These are phyloP conservation scores for Ceriops decandra DNA, from an alignment of 345 rosid genomes.

Conservation along the genomic window DNA sequence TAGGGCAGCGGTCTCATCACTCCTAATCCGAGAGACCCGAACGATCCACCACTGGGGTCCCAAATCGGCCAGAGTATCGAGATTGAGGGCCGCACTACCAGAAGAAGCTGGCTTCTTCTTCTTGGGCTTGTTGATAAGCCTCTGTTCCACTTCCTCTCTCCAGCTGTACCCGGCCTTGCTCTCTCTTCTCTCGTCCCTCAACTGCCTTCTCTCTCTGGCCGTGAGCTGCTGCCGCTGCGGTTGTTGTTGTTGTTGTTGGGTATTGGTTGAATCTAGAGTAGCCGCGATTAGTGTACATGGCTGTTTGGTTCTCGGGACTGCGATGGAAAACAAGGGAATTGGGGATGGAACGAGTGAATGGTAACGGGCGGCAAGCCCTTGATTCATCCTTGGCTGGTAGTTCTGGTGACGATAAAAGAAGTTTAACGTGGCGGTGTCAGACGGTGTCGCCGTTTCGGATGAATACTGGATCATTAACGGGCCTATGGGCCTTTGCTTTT, in stretches of 20 bases:
- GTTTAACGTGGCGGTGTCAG: not conserved
- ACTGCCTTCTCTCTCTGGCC: constrained; percentile 81
- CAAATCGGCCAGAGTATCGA: constrained; percentile 55
- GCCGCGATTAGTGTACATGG: constrained; percentile 28
- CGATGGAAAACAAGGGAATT: constrained; percentile 28
- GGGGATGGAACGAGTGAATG: constrained; percentile 16
- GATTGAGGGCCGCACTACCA: constrained; percentile 62
- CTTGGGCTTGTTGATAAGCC: constrained; percentile 68
- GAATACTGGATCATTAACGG: not conserved
- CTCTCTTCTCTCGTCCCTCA: constrained; percentile 73
- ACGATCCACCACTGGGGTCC: constrained; percentile 91
- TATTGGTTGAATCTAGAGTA: constrained; percentile 35
- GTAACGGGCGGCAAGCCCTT: constrained; percentile 47
- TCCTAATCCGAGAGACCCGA: constrained; percentile 53
- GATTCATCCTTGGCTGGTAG: constrained; percentile 39
- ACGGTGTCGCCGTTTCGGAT: not conserved
- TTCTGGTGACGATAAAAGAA: not conserved
- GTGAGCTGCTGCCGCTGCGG: constrained; percentile 34
- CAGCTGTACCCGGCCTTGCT: constrained; percentile 56
- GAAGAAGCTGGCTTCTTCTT: constrained; percentile 47
- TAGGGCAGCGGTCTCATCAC: constrained; percentile 53
- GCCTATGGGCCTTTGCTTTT: not conserved
- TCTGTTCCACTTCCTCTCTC: constrained; percentile 82
- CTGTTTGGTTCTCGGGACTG: constrained; percentile 17
- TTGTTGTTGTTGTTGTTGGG: constrained; percentile 2